Base-by-base conservation (phyloP, 352 stramenopile species). In the Globisporangium viniferum region DNA sequence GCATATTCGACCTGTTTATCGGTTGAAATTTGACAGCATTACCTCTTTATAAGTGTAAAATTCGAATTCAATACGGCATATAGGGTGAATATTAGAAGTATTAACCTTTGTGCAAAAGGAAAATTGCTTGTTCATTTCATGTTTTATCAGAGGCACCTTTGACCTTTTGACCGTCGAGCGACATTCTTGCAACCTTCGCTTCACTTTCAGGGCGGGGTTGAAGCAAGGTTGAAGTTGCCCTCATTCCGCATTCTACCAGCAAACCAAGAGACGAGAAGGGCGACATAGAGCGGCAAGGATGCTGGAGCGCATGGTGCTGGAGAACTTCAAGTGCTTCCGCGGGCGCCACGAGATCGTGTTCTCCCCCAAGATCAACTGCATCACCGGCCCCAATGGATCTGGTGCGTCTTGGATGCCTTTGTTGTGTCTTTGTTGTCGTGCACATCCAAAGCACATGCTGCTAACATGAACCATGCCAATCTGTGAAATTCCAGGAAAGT, bases 281-380 rank as follows among this genome's bases (percentile, higher is more conserved):
- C 22, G 24, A 58, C n/a, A 24, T 6, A 33, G 27, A 60, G 44
- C 33, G 59, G 39, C 39, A 75, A 29, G 8, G 8, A 82, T 73
- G 73, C 33, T 78, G 62, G 66, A 80, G 67, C 67, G 68, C 48
- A 55, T 80, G 64, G 73, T 76, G 59, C 70, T 82, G 62, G 70
- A 78, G 67, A 82, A 84, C 73, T 81, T 80, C 63, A 80, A 84
- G 41, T 49, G 41, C 41, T 49, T 49, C 15, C 41, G 15, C 41
- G 41, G 41, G 15, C 15, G 41, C 18, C 41, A 49, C 15, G 41
- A 49, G 41, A 20, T 49, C 41, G 14, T 15, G 15, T 49, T 49
- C 18, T 49, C 41, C 15, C 41, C 41, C 14, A 49, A 49, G 41
- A 49, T 49, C 41, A 49, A 49, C 41, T 49, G 41, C 15, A 49